Evolutionary conservation across 768 basidiomycete genomes (phyloP), one percentile per base, ranked within the genome.

Genomic region (Exidia glandulosa): DNA sequence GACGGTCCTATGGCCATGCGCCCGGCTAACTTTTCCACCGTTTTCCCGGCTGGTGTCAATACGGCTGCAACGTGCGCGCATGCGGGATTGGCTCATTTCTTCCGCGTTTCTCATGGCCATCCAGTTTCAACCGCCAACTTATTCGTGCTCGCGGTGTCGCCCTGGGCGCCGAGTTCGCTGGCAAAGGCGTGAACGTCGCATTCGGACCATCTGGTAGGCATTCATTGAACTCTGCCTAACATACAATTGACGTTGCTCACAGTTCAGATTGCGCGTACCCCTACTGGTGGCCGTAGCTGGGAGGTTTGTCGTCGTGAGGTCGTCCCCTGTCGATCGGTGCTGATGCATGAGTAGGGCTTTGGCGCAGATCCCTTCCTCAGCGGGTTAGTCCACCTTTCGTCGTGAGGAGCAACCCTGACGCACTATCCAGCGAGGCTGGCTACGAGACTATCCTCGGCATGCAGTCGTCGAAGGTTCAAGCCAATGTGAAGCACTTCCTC

Each of bases 121-220:
- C 32, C 52, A 62, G 64, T 57, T 63, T 60, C 56, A 56, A 52
- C 47, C 52, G 60, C 50, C 68, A 72, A 45, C 66, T 77, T 25
- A 73, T 75, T 66, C 71, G 73, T 61, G 56, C 63, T 14, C 68
- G 75, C 30, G 74, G 69, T 14, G 59, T 62, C 29, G 71, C 73
- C 1, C 72, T 76, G 65, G 75, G 73, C 9, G 32, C 66, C 30
- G 76, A 77, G 63, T 72, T 72, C 66, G 62, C 62, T 37, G 69
- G 66, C 27, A 70, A 72, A 60, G 76, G 75, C 5, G 70, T 71
- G 14, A 65, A 75, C 61, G 64, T 73, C 32, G 71, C 69, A 10
- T 54, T 55, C 14, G 59, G 32, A 45, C 50, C 34, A 32, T 27
- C 59, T 19, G 27, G 55, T 60, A 59, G 29, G 58, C 19, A 45